Conservation (phyloP, 73 alveolate species). For the Paramecium primaurelia region DNA sequence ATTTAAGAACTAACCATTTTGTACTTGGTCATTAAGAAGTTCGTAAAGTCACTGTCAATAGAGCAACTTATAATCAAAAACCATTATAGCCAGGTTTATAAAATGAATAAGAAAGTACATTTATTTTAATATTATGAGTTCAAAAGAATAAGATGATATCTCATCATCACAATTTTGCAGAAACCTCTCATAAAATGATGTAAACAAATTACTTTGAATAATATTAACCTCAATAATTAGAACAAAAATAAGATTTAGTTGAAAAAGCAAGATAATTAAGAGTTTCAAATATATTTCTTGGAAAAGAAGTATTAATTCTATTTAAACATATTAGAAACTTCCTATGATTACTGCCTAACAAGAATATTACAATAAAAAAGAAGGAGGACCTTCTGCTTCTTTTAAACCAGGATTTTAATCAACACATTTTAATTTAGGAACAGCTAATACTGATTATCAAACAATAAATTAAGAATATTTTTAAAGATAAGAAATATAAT, state of each 20-base stretch:
- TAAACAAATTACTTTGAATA: constrained; percentile 38
- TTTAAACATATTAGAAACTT: not conserved
- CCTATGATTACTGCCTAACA: constrained; percentile 16
- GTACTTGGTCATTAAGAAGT: constrained; percentile 50
- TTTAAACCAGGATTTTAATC: not conserved
- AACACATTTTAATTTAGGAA: not conserved
- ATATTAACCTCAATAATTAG: constrained; percentile 25
- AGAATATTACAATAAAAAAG: not conserved
- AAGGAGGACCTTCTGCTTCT: not conserved
- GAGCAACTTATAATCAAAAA: constrained; percentile 11
- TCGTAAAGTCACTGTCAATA: not conserved
- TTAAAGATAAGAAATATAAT: not conserved
- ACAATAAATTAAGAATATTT: constrained; percentile 28
- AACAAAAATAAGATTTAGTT: not conserved
- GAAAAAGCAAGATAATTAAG: not conserved
- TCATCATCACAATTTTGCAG: constrained; percentile 64
- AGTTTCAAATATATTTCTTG: constrained; percentile 6
- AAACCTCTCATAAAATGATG: constrained; percentile 40
- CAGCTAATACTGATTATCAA: not conserved
- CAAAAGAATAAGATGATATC: constrained; percentile 60
- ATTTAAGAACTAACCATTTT: constrained; percentile 51
- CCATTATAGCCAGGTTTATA: constrained; percentile 42
- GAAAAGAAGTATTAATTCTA: not conserved
- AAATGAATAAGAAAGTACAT: constrained; percentile 49
- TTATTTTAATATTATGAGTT: not conserved